Evolutionary conservation across 1,284 basidiomycete genomes (phyloP).

Genomic region (Schizopora paradoxa): DNA sequence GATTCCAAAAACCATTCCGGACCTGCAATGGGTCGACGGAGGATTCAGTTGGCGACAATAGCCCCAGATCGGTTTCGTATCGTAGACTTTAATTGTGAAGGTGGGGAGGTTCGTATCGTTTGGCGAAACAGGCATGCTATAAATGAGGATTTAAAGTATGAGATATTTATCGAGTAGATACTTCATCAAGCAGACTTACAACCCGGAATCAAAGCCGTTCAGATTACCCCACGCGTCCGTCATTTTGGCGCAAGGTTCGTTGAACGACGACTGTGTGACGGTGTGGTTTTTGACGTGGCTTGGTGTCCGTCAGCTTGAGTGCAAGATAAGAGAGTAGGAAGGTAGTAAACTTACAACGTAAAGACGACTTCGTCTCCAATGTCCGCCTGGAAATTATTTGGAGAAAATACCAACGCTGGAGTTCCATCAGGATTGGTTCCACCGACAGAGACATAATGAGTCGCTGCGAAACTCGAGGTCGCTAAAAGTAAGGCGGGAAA

Average conservation of each 20-base stretch:
- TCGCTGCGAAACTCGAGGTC: slow-evolving; percentile 26
- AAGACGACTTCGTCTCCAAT: slow-evolving; percentile 35
- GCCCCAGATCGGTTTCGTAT: slow-evolving; percentile 33
- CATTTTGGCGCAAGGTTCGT: slow-evolving; percentile 31
- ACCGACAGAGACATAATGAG: slow-evolving; percentile 30
- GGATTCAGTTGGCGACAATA: slow-evolving; percentile 23
- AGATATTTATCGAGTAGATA: slow-evolving; percentile 2
- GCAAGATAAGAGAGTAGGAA: neutral
- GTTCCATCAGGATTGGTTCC: slow-evolving; percentile 20
- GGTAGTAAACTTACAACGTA: slow-evolving; percentile 28
- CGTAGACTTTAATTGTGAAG: slow-evolving; percentile 26
- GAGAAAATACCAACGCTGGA: slow-evolving; percentile 29
- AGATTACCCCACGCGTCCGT: slow-evolving; percentile 5
- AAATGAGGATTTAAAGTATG: neutral
- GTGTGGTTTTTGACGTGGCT: slow-evolving; percentile 40
- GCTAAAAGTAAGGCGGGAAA: too few species aligned
- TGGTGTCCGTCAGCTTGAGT: slow-evolving; percentile 3
- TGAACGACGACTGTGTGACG: slow-evolving; percentile 41
- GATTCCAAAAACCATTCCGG: slow-evolving; percentile 50
- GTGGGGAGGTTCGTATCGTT: slow-evolving; percentile 24
- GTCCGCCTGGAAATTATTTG: slow-evolving; percentile 31
- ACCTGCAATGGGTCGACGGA: slow-evolving; percentile 20
- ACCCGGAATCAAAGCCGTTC: slow-evolving; percentile 34
- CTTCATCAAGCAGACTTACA: slow-evolving; percentile 29
- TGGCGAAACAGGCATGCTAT: slow-evolving; percentile 33